Base-by-base conservation (phyloP, 2,329 filamentous ascomycete genomes). In the Cordyceps cicadae region DNA sequence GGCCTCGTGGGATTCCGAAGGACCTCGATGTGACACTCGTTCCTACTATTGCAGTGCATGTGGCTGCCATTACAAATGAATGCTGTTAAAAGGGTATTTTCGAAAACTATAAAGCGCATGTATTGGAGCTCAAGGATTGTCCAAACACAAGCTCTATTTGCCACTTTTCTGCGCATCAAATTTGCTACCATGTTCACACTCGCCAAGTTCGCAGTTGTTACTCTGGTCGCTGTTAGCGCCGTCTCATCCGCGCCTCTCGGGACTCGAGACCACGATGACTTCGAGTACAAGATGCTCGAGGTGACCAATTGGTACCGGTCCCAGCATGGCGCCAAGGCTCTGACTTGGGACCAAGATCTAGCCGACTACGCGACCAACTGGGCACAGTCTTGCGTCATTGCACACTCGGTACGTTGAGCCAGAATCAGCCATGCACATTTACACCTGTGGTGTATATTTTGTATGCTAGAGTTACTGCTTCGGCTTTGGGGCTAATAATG, bases 261-360 rank as follows among this genome's bases (percentile, higher is more conserved):
- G 34, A 29, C 32, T 14, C 54, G 34, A 8, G 46, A 41, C 14
- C 45, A 19, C 32, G 45, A 50, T 5, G 50, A 53, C 46, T 64
- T 64, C 48, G 21, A 58, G 11, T 14, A 21, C 8, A 58, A 62
- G 15, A 59, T 64, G 50, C 67, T 92, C 41, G 79, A 84, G 68
- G 83, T 88, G 70, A 91, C 96, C 84, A 96, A 96, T 76, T 69
- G 86, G 56, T 89, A 92, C 76, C 90, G 92, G 64, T 75, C 80
- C 69, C 92, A 92, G 77, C 90, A 96, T 80, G 86, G 86, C 14
- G 84, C 85, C 49, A 70, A 74, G 17, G 79, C 77, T 43, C 68
- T 95, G 49, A 71, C 69, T 50, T 96, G 88, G 87, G 79, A 85
- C 66, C 69, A 76, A 6, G 73, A 75, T 48, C 81, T 88, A 60